Evolutionary conservation across 176 grass and related monocot genomes (phyloP), one percentile per base, ranked within the genome.

Genomic region (Avena eriantha): DNA sequence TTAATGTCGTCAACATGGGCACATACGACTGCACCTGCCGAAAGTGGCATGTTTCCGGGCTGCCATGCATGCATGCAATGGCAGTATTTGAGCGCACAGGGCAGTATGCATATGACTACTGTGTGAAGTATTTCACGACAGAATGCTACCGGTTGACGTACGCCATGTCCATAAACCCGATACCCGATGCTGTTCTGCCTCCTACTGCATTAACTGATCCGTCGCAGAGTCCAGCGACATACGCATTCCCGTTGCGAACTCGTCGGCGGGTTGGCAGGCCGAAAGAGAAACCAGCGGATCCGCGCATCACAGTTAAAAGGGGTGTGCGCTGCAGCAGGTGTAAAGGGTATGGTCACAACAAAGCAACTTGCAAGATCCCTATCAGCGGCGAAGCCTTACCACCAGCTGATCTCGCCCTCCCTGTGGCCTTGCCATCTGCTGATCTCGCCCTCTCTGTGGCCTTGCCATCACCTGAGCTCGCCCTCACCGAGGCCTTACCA

Each of bases 61-160:
- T 99, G 72, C 97, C 97, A 55, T 96, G 97, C 87, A 90, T 93
- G 85, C 97, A 99, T 77, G 97, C 90, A 31, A 84, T 99, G 57
- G 92, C 92, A 33, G 94, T 96, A 29, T 78, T 96, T 67, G 93
- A 91, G 34, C 87, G 80, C 46, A 92, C 81, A 0, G 89, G 90
- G 16, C 81, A 79, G 36, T 87, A 80, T 54, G 10, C 92, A 33
- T 99, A 96, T 50, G 97, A 99, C 55, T 99, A 94, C 80, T 96
- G 94, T 80, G 22, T 73, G 8, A 91, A 92, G 58, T 99, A 99
- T 79, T 96, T 96, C 85, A 92, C 58, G 7, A 87, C 88, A 2
- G 92, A 91, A 35, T 90, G 71, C 54, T 99, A 99, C 79, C 93
- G 85, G 3, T 59, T 91, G 18, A 86, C 94, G 26, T 99, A 96